These are phyloP conservation scores for Capsella rubella DNA, from an alignment of 441 rosid species.

Conservation along the genomic window DNA sequence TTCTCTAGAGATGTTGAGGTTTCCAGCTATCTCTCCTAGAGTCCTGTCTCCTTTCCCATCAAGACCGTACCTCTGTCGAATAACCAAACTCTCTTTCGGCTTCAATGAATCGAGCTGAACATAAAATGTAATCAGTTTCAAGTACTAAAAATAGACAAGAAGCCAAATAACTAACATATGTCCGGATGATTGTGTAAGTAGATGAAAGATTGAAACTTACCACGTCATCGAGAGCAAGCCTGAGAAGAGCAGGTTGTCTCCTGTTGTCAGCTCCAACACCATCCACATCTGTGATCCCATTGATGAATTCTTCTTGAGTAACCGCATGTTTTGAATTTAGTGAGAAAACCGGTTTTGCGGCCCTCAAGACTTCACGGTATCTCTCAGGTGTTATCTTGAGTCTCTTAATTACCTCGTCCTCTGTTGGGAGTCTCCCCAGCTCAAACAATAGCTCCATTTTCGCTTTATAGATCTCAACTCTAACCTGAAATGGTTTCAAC, in stretches of 20 bases:
- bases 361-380: slow-evolving; percentile 77
- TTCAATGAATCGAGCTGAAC: slow-evolving; percentile 90
- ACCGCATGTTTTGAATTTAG: slow-evolving; percentile 70
- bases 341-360: slow-evolving; percentile 73
- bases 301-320: slow-evolving; percentile 87
- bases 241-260: slow-evolving; percentile 80
- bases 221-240: slow-evolving; percentile 97
- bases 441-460: slow-evolving; percentile 71
- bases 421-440: slow-evolving; percentile 71
- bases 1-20: slow-evolving; percentile 89
- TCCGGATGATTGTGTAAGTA: slow-evolving; percentile 1
- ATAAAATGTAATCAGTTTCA: slow-evolving; percentile 7
- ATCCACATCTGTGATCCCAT: slow-evolving; percentile 72
- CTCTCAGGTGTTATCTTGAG: slow-evolving; percentile 78
- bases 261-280: slow-evolving; percentile 67
- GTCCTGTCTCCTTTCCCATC: slow-evolving; percentile 97
- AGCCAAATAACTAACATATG: background rate
- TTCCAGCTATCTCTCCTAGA: slow-evolving; percentile 89
- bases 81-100: slow-evolving; percentile 93
- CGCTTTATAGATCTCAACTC: slow-evolving; percentile 75
- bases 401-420: slow-evolving; percentile 63
- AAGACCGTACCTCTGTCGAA: slow-evolving; percentile 88
- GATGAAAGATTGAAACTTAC: slow-evolving; percentile 47
- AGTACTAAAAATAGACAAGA: background rate
- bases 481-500: slow-evolving; percentile 59